A percentile compares a stretch with the other conserved stretches of the same genome.
These are phyloP conservation scores for Athelia psychrophila DNA, from an alignment of 1,284 basidiomycete species.

Conservation along the genomic window DNA sequence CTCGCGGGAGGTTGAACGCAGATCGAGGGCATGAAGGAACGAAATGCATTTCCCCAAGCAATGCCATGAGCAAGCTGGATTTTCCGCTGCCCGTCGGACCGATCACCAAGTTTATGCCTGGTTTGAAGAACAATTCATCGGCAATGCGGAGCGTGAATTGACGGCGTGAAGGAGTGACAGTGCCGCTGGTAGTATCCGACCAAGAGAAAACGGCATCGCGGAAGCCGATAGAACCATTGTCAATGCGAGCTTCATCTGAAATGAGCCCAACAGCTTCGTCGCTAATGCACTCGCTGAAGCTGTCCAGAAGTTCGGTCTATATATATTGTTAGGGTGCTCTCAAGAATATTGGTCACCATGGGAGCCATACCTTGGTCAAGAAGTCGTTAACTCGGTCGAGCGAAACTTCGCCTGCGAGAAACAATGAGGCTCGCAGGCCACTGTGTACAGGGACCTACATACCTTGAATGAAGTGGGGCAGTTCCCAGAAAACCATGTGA, in stretches of 20 bases:
- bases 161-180: slow-evolving; percentile 24
- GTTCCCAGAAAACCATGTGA: slow-evolving; percentile 9
- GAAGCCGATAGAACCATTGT: slow-evolving; percentile 32
- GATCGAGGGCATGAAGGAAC: slow-evolving; percentile 43
- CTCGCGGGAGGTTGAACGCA: slow-evolving; percentile 52
- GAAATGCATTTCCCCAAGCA: slow-evolving; percentile 51
- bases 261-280: neutral
- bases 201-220: slow-evolving; percentile 40
- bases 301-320: neutral
- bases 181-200: slow-evolving; percentile 23
- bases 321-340: neutral
- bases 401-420: slow-evolving; percentile 16
- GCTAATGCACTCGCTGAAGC: neutral
- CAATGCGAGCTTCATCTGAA: neutral
- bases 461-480: slow-evolving; percentile 9
- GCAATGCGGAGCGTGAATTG: slow-evolving; percentile 49
- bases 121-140: slow-evolving; percentile 52
- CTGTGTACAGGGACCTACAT: neutral
- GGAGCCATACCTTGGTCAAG: neutral
- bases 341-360: neutral
- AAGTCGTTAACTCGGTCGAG: slow-evolving; percentile 13
- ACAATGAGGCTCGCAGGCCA: neutral
- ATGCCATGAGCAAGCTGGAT: slow-evolving; percentile 45
- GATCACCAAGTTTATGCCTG: slow-evolving; percentile 58
- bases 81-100: slow-evolving; percentile 54